phyloP scores from a whole-genome alignment of 345 rosid species.

The Aquilaria sinensis region DNA sequence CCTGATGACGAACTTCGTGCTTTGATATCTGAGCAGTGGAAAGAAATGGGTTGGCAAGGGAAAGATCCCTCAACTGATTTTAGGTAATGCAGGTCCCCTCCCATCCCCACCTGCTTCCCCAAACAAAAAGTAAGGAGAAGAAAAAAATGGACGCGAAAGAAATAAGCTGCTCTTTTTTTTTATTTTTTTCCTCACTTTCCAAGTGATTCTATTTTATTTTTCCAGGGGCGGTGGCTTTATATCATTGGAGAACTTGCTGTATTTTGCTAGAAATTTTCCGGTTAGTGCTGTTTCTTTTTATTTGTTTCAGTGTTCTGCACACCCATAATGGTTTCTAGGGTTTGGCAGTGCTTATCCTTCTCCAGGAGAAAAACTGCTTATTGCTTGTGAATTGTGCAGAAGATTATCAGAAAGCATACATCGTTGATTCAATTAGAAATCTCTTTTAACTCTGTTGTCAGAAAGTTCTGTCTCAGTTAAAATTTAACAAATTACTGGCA shows the following conservation, averaged over 20 bases:
- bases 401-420: too few relatives aligned
- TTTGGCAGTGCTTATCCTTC: too few relatives aligned
- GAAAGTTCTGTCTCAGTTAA: too few relatives aligned
- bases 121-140: too few relatives aligned
- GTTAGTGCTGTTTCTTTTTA: constrained; percentile 23
- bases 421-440: too few relatives aligned
- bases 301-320: too few relatives aligned
- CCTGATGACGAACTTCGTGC: constrained; percentile 87
- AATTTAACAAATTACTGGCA: too few relatives aligned
- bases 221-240: constrained; percentile 99
- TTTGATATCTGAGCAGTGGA: constrained; percentile 97
- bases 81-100: constrained; percentile 38
- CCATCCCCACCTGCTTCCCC: not conserved
- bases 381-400: too few relatives aligned
- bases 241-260: constrained; percentile 92
- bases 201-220: not conserved
- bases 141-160: too few relatives aligned
- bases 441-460: too few relatives aligned
- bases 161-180: not conserved
- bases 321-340: too few relatives aligned
- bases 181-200: constrained; percentile 5
- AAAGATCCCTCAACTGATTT: constrained; percentile 99
- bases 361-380: too few relatives aligned
- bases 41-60: constrained; percentile 99
- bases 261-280: constrained; percentile 80